Evolutionary conservation across 306 rosid genomes (phyloP).

Genomic region (Lupinus albus): DNA sequence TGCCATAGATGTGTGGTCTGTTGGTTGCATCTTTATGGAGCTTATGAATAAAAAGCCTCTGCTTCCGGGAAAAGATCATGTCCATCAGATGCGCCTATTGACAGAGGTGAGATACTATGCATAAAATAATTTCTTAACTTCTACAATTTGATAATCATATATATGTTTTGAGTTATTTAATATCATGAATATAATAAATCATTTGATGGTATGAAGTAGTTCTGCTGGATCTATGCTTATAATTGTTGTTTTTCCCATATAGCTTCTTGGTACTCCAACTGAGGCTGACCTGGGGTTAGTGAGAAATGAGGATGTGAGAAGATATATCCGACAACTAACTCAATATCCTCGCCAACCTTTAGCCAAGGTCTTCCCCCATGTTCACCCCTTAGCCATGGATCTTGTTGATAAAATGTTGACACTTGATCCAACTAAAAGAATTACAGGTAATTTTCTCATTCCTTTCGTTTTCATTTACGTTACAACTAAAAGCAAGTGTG

Average conservation of each 20-base stretch:
- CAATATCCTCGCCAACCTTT: conserved; percentile 80
- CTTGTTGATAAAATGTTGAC: conserved; percentile 92
- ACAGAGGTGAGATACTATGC: conserved; percentile 67
- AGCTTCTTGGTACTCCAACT: conserved; percentile 98
- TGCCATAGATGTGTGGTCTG: conserved; percentile 96
- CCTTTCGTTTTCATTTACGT: conserved; percentile 20
- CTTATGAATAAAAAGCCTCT: conserved; percentile 94
- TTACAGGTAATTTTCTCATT: conserved; percentile 68
- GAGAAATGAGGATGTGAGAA: conserved; percentile 77
- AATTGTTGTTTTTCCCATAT: conserved; percentile 32
- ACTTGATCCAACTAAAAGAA: conserved; percentile 80
- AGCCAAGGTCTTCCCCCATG: conserved; percentile 73
- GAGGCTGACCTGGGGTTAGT: conserved; percentile 89
- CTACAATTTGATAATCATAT: conserved; percentile 9
- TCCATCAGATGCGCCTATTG: conserved; percentile 93
- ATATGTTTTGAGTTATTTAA: conserved; percentile 27
- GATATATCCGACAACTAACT: conserved; percentile 83
- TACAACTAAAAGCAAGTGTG: conserved; percentile 11
- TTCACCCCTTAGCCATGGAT: conserved; percentile 84
- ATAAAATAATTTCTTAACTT: neutral
- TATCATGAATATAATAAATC: conserved; percentile 15
- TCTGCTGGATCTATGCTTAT: conserved; percentile 42
- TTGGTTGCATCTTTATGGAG: conserved; percentile 96
- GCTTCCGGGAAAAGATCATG: conserved; percentile 86
- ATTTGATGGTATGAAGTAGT: conserved; percentile 24